Evolutionary conservation across 257 asterid genomes (phyloP).

Genomic region (Datura wrightii): DNA sequence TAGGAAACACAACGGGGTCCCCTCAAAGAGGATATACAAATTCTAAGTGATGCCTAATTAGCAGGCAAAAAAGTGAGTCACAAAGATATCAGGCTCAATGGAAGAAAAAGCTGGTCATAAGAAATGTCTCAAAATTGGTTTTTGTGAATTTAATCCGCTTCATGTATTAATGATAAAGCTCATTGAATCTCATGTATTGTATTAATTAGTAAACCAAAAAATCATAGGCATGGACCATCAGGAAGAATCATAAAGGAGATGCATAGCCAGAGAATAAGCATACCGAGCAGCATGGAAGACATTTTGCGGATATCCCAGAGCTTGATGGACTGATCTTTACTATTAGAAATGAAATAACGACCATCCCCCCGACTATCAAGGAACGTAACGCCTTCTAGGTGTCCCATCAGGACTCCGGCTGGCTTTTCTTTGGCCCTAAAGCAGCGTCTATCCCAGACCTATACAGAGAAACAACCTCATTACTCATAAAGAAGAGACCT

Average conservation of each 20-base stretch:
- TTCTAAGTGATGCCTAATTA: not conserved
- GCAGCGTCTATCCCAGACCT: slow-evolving; percentile 98
- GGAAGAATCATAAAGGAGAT: slow-evolving; percentile 2
- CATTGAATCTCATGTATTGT: not conserved
- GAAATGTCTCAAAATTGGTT: not conserved
- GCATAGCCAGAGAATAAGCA: slow-evolving; percentile 4
- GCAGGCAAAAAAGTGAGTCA: not conserved
- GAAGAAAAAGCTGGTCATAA: not conserved
- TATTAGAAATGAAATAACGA: slow-evolving; percentile 81
- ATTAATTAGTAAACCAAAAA: not conserved
- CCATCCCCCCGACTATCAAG: slow-evolving; percentile 89
- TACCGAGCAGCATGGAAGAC: slow-evolving; percentile 70
- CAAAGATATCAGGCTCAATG: not conserved
- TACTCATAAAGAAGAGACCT: slow-evolving; percentile 16
- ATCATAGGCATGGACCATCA: not conserved
- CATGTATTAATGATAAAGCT: not conserved
- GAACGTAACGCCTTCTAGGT: slow-evolving; percentile 84
- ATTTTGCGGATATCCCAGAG: slow-evolving; percentile 93
- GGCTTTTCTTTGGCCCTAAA: slow-evolving; percentile 67
- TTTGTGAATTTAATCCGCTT: not conserved
- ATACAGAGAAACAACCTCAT: slow-evolving; percentile 16
- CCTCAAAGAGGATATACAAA: not conserved
- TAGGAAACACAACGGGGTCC: not conserved
- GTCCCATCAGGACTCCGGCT: slow-evolving; percentile 81
- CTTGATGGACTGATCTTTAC: slow-evolving; percentile 88